phyloP scores from a whole-genome alignment of 2,329 filamentous ascomycete genomes.

The Botrytis galanthina region DNA sequence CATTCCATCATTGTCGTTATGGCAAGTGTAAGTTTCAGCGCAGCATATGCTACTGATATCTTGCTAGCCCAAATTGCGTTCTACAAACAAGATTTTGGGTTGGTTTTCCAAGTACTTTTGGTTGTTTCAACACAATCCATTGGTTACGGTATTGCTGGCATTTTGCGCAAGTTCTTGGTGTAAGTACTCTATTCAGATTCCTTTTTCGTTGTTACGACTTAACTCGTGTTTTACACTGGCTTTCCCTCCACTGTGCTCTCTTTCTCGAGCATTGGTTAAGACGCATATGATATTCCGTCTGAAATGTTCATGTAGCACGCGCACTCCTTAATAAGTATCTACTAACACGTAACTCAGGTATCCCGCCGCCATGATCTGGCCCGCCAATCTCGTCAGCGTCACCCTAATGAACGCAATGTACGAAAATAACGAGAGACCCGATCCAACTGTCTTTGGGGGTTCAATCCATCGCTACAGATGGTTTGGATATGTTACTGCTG shows the following conservation, averaged over 20 bases:
- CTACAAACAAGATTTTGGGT: conserved; percentile 67
- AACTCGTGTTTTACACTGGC: background rate
- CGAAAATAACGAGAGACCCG: conserved; percentile 56
- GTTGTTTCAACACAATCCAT: conserved; percentile 60
- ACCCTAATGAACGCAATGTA: conserved; percentile 56
- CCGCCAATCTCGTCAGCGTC: conserved; percentile 53
- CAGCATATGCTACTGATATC: conserved; percentile 57
- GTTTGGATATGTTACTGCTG: conserved; percentile 41
- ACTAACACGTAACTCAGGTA: conserved; percentile 23
- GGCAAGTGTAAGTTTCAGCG: conserved; percentile 51
- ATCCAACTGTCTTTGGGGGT: conserved; percentile 45
- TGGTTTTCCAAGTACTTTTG: conserved; percentile 58
- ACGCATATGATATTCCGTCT: background rate
- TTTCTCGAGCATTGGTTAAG: background rate
- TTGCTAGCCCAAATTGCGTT: conserved; percentile 69
- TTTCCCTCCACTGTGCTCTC: background rate
- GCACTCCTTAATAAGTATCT: too few relatives aligned
- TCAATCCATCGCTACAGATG: conserved; percentile 35
- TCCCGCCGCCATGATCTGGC: conserved; percentile 66
- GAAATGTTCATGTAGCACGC: background rate
- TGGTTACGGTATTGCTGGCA: conserved; percentile 61
- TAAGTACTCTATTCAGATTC: conserved; percentile 40
- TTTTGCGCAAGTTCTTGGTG: conserved; percentile 57
- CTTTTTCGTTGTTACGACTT: background rate
- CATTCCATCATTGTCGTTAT: conserved; percentile 67